Evolutionary conservation across 495 filamentous ascomycete species (phyloP).

Genomic region (Aspergillus incahuasiensis): DNA sequence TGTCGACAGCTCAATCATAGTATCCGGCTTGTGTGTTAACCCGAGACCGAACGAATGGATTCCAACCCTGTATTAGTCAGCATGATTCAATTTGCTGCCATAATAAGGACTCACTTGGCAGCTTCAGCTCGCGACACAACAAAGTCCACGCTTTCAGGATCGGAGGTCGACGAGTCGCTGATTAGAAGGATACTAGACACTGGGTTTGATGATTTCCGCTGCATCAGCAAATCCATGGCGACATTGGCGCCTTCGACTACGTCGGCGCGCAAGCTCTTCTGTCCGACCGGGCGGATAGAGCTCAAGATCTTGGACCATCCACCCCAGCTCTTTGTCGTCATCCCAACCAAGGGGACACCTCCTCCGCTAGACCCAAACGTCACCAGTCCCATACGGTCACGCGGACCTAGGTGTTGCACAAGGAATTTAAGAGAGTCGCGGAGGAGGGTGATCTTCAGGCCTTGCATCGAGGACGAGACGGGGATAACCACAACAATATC

Average conservation of each 20-base stretch:
- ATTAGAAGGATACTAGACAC: slow-evolving; percentile 95
- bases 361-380: slow-evolving; percentile 95
- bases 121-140: slow-evolving; percentile 97
- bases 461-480: slow-evolving; percentile 98
- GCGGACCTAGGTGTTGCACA: slow-evolving; percentile 83
- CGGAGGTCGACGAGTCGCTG: slow-evolving; percentile 97
- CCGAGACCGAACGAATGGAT: slow-evolving; percentile 97
- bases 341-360: slow-evolving; percentile 91
- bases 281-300: slow-evolving; percentile 88
- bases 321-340: slow-evolving; percentile 90
- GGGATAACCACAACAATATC: slow-evolving; percentile 97
- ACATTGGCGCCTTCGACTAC: slow-evolving; percentile 98
- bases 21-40: slow-evolving; percentile 96
- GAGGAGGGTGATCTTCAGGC: slow-evolving; percentile 92
- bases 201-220: slow-evolving; percentile 92
- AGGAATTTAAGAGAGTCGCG: slow-evolving; percentile 94
- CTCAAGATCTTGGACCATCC: slow-evolving; percentile 87
- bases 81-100: neutral
- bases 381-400: slow-evolving; percentile 94
- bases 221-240: slow-evolving; percentile 98
- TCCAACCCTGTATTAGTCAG: slow-evolving; percentile 61
- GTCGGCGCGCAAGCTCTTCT: slow-evolving; percentile 94
- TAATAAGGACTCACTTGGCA: slow-evolving; percentile 70
- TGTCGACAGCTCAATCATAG: slow-evolving; percentile 95
- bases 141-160: slow-evolving; percentile 95